Evolutionary conservation across 2,329 filamentous ascomycete genomes (phyloP), one percentile per base, ranked within the genome.

Genomic region (Fusarium beomiforme): DNA sequence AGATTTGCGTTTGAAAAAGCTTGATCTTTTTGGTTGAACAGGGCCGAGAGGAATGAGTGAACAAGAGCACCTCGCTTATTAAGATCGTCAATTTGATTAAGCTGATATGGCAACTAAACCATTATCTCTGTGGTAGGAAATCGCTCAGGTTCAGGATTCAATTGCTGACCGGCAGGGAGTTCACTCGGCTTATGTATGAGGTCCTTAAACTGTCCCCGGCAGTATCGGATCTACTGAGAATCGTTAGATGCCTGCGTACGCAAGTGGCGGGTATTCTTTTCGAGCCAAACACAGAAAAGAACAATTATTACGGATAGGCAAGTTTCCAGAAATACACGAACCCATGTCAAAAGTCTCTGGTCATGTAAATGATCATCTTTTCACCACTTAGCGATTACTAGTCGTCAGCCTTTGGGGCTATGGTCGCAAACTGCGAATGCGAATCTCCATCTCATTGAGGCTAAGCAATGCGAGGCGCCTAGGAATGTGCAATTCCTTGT

Each of bases 381-480:
- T 53, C 44, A 31, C 36, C 41, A 64, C 53, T 50, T 50, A 39
- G 54, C 42, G 24, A 55, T 47, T 42, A 26, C 47, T 39, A 63
- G 55, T 71, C 70, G 69, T 72, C 71, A 74, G 59, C 67, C 21
- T 60, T 64, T 64, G 72, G 49, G 61, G 72, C 71, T 63, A 46
- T 53, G 46, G 21, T 34, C 14, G 17, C 37, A 44, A 19, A 46
- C 47, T 46, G 43, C 34, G 56, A 56, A 65, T 60, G 49, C 63
- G 62, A 64, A 53, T 47, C 47, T 29, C 31, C 31, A 55, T 39
- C 49, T 51, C 44, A 57, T 44, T 36, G 63, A 63, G 51, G 61
- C 55, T 53, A 41, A 61, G 51, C 29, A 33, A 41, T 41, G 19
- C 13, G 14, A 36, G 33, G 23, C 23, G 21, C 39, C 39, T 21